Conservation (phyloP, 495 filamentous ascomycete genomes). For the Poronia punctata region DNA sequence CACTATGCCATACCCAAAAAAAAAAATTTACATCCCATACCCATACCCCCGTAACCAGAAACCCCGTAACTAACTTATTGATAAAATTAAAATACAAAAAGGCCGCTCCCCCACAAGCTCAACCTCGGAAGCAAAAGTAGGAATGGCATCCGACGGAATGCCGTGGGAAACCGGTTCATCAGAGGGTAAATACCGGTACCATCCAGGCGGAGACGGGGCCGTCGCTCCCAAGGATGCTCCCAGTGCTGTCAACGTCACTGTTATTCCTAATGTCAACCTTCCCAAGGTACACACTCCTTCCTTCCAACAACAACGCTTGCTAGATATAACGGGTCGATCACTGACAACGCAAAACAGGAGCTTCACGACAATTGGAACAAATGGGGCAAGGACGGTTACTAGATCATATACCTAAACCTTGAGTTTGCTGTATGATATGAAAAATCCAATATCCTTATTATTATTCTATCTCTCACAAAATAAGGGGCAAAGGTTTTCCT, state of each 20-base stretch:
- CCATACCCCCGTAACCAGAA: constrained; percentile 5
- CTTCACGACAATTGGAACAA: constrained; percentile 97
- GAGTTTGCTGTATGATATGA: too few relatives aligned
- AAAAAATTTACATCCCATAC: too few relatives aligned
- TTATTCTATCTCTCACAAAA: too few relatives aligned
- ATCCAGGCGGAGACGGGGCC: constrained; percentile 77
- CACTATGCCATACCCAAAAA: too few relatives aligned
- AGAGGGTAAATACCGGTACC: constrained; percentile 78
- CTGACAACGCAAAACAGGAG: constrained; percentile 42
- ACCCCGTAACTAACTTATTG: constrained; percentile 21
- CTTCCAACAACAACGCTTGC: too few relatives aligned
- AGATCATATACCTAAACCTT: too few relatives aligned
- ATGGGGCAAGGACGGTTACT: constrained; percentile 83
- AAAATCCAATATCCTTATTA: too few relatives aligned
- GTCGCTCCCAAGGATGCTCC: constrained; percentile 80
- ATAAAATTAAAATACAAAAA: too few relatives aligned
- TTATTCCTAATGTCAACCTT: constrained; percentile 85
- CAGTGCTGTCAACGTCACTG: constrained; percentile 86
- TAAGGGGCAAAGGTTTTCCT: too few relatives aligned
- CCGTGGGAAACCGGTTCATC: constrained; percentile 72
- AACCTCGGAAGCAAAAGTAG: constrained; percentile 71
- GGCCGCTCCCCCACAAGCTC: constrained; percentile 80
- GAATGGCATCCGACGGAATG: constrained; percentile 67
- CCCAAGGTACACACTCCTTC: constrained; percentile 64
- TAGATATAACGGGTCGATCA: background rate